Evolutionary conservation across 176 grass and related monocot genomes (phyloP).

Genomic region (Pharus latifolius): DNA sequence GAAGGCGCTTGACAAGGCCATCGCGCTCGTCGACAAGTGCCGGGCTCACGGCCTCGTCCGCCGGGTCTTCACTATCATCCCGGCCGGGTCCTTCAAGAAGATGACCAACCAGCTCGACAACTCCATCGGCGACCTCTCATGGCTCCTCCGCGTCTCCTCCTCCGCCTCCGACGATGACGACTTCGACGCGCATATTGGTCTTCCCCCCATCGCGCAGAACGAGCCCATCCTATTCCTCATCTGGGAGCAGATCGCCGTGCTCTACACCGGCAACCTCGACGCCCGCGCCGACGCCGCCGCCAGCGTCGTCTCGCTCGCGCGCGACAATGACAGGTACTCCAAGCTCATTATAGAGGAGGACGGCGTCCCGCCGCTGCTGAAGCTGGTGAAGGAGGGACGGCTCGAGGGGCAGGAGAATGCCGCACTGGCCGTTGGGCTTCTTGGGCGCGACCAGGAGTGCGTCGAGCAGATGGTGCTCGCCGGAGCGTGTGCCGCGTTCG

Average conservation of each 20-base stretch:
- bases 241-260: slow-evolving; percentile 95
- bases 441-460: slow-evolving; percentile 75
- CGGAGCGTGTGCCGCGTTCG: slow-evolving; percentile 57
- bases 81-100: slow-evolving; percentile 70
- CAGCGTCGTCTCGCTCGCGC: slow-evolving; percentile 79
- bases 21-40: slow-evolving; percentile 70
- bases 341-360: slow-evolving; percentile 99
- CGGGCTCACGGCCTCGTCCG: slow-evolving; percentile 61
- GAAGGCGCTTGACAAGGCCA: slow-evolving; percentile 87
- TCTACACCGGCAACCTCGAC: slow-evolving; percentile 82
- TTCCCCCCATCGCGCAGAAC: slow-evolving; percentile 97
- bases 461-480: slow-evolving; percentile 87
- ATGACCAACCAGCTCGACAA: slow-evolving; percentile 84
- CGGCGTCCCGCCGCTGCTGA: slow-evolving; percentile 67
- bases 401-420: slow-evolving; percentile 81
- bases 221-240: slow-evolving; percentile 98
- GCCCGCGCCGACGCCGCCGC: slow-evolving; percentile 80
- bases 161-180: slow-evolving; percentile 48
- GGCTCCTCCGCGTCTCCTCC: slow-evolving; percentile 88
- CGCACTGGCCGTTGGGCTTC: slow-evolving; percentile 72
- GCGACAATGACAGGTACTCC: slow-evolving; percentile 75
- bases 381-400: slow-evolving; percentile 61
- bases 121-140: slow-evolving; percentile 83
- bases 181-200: slow-evolving; percentile 65
- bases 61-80: slow-evolving; percentile 90